Percentiles rank a stretch among this genome's conserved stretches.
phyloP scores from a whole-genome alignment of 371 early-diverging fungal species.

The Syncephalastrum monosporum region DNA sequence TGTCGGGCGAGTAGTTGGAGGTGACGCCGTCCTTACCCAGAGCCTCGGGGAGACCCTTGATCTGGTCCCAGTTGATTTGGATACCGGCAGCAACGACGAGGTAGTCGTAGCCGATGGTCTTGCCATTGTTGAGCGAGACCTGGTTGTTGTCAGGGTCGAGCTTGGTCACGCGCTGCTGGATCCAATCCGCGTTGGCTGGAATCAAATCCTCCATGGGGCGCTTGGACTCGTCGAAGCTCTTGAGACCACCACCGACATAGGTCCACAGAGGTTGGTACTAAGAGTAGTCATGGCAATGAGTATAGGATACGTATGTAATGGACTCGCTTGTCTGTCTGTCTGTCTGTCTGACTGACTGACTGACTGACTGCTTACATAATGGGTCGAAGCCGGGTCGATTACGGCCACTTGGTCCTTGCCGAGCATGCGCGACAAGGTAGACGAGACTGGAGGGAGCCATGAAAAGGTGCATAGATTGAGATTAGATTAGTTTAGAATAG shows the following conservation, averaged over 20 bases:
- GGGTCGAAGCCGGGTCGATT: conserved; percentile 74
- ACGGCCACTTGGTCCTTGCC: conserved; percentile 76
- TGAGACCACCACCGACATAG: conserved; percentile 87
- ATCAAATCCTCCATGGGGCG: conserved; percentile 71
- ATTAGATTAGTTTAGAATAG: too few species aligned
- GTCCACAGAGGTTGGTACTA: conserved; percentile 91
- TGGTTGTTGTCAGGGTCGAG: conserved; percentile 73
- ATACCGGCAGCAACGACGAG: conserved; percentile 90
- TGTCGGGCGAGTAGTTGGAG: conserved; percentile 77
- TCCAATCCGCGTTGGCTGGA: conserved; percentile 74
- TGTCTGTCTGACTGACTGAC: too few species aligned
- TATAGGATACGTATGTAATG: neutral
- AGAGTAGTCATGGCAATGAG: neutral
- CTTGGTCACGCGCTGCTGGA: conserved; percentile 64
- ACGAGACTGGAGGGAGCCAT: conserved; percentile 44
- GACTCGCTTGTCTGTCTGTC: neutral
- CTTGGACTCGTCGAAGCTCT: conserved; percentile 68
- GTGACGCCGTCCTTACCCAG: conserved; percentile 83
- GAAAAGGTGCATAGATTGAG: too few species aligned
- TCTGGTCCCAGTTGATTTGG: conserved; percentile 74
- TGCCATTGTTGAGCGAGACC: conserved; percentile 67
- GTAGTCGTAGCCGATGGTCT: conserved; percentile 76
- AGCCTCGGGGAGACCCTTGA: conserved; percentile 74
- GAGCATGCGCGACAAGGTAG: conserved; percentile 58
- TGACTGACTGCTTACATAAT: conserved; percentile 78